phyloP scores from a whole-genome alignment of 2,329 filamentous ascomycete genomes.

The Leptoxyphium fumago region DNA sequence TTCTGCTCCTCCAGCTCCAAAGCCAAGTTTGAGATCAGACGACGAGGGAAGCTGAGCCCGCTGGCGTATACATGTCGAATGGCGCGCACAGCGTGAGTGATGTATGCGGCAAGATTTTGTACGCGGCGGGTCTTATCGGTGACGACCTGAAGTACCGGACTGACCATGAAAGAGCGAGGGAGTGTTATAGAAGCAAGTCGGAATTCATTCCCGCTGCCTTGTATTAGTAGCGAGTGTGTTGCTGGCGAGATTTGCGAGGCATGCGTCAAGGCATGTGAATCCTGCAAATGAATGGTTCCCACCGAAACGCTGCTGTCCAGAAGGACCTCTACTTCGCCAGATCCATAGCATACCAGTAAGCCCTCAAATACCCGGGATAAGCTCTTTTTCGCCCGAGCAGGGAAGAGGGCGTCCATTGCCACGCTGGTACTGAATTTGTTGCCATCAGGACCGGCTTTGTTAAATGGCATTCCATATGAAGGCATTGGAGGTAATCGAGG shows the following conservation, averaged over 20 bases:
- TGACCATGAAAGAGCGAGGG: conserved; percentile 13
- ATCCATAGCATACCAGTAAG: conserved; percentile 9
- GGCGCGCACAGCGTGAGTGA: conserved; percentile 64
- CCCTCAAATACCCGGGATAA: conserved; percentile 1
- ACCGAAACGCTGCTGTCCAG: conserved; percentile 18
- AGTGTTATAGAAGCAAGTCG: conserved; percentile 5
- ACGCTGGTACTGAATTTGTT: conserved; percentile 15
- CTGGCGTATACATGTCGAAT: conserved; percentile 74
- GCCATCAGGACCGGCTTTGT: conserved; percentile 9
- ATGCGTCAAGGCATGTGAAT: conserved; percentile 31
- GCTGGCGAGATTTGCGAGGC: conserved; percentile 58
- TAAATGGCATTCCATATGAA: conserved; percentile 33
- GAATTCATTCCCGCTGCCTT: conserved; percentile 23
- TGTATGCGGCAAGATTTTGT: conserved; percentile 73
- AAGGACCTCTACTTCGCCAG: conserved; percentile 11
- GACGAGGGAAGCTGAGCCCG: conserved; percentile 59
- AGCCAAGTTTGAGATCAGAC: conserved; percentile 57
- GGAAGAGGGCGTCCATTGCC: conserved; percentile 13
- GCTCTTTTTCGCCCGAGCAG: conserved; percentile 3
- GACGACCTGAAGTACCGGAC: conserved; percentile 62
- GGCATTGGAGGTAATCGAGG: conserved; percentile 45
- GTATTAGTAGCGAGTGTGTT: conserved; percentile 55
- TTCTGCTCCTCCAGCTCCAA: conserved; percentile 56
- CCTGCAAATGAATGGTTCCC: conserved; percentile 8
- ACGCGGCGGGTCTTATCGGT: conserved; percentile 73